Evolutionary conservation across 352 stramenopile species (phyloP), one percentile per base, ranked within the genome.

Genomic region (Globisporangium camurandrum): DNA sequence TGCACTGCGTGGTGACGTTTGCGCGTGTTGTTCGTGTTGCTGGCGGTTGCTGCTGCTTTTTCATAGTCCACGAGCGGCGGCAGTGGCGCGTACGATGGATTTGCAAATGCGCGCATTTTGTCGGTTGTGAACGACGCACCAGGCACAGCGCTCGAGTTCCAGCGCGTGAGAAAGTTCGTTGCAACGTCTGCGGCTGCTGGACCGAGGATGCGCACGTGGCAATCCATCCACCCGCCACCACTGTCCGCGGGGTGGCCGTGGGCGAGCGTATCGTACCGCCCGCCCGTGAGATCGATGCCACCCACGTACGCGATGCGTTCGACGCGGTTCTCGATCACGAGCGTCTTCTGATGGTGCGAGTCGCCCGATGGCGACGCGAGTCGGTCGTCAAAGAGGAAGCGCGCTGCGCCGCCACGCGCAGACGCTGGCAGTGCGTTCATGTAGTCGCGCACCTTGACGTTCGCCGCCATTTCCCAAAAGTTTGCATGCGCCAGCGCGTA

Each of bases 171-270:
- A 41, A 88, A 91, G 34, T 73, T 87, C 23, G 64, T 54, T 1
- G 76, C 72, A n/a, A 88, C 71, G 43, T 91, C 80, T 33, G 55
- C 60, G 0, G 67, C 67, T 0, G 74, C 69, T 1, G 64, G 61
- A 1, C 75, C 75, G 10, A 73, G 45, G 11, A 88, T 57, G 6
- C 71, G 66, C 4, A 69, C 49, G 46, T 72, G 59, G 3, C 73
- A 64, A 40, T 91, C 77, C 7, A 89, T 30, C 80, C 77, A 89
- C 0, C 77, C 74, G n/a, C 81, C 52, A n/a, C n/a, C n/a, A n/a
- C n/a, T n/a, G 45, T 44, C 30, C 14, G 30, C 69, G n/a, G n/a
- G n/a, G 0, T 61, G 50, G n/a, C 49, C 61, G 53, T 88, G 75
- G 16, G 59, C 44, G 22, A 77, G 23, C 0, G 75, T 88, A 49